A percentile compares a stretch with the other conserved stretches of the same genome.
phyloP scores from a whole-genome alignment of 2,329 filamentous ascomycete genomes.

The Basipetospora chlamydospora region DNA sequence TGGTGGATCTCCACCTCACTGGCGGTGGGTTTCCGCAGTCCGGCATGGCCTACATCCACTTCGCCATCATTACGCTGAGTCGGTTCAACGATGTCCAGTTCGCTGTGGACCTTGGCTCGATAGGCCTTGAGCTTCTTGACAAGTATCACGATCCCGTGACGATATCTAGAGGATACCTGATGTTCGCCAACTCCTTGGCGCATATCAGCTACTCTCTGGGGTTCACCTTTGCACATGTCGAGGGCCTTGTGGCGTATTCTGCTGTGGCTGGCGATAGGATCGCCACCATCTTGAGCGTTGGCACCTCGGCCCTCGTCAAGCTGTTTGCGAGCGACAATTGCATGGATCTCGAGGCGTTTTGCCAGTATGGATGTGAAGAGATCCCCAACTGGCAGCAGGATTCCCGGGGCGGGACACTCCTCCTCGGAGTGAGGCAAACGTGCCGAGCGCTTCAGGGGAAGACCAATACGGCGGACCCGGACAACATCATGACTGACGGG shows the following conservation, averaged over 20 bases:
- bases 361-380: slow-evolving; percentile 58
- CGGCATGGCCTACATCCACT: slow-evolving; percentile 51
- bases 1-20: slow-evolving; percentile 51
- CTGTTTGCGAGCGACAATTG: slow-evolving; percentile 58
- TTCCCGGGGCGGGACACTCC: slow-evolving; percentile 53
- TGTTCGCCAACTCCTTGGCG: slow-evolving; percentile 55
- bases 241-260: slow-evolving; percentile 51
- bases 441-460: slow-evolving; percentile 62
- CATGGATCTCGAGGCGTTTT: slow-evolving; percentile 54
- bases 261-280: slow-evolving; percentile 55
- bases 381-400: slow-evolving; percentile 59
- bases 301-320: slow-evolving; percentile 49
- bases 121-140: slow-evolving; percentile 50
- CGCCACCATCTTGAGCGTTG: slow-evolving; percentile 57
- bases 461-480: slow-evolving; percentile 36
- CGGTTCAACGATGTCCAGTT: slow-evolving; percentile 59
- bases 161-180: slow-evolving; percentile 51
- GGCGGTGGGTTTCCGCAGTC: slow-evolving; percentile 55
- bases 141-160: slow-evolving; percentile 49
- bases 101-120: slow-evolving; percentile 48
- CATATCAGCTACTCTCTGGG: slow-evolving; percentile 52
- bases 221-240: slow-evolving; percentile 43
- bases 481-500: slow-evolving; percentile 51
- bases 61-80: slow-evolving; percentile 51
- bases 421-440: slow-evolving; percentile 52